Evolutionary conservation across 23 red algal genomes (phyloP).

Genomic region (Chondrus crispus): DNA sequence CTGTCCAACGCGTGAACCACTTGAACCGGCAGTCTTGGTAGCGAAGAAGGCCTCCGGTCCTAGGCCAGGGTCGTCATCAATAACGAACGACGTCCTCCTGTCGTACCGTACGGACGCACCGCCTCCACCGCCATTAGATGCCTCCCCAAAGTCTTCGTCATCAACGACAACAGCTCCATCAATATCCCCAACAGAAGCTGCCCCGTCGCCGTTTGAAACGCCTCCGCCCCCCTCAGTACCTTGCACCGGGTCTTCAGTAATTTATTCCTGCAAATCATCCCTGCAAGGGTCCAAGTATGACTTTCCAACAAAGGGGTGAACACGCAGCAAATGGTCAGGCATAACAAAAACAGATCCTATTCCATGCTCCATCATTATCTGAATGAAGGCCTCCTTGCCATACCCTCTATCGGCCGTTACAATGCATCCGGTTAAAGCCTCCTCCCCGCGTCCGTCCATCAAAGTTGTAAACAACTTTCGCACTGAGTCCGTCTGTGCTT

Average conservation of each 20-base stretch:
- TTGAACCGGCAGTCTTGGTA: too few species aligned
- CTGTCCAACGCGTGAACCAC: too few species aligned
- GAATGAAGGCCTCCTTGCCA: background rate
- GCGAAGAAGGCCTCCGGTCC: too few species aligned
- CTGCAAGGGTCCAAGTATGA: slow-evolving; percentile 2
- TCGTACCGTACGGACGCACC: too few species aligned
- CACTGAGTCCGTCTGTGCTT: background rate
- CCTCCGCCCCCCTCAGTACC: too few species aligned
- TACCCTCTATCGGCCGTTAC: background rate
- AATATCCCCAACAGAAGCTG: background rate
- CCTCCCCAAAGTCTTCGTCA: background rate
- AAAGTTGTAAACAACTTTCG: background rate
- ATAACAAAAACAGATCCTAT: slow-evolving; percentile 9
- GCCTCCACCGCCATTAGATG: background rate
- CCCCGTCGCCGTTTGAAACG: too few species aligned
- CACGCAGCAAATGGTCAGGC: slow-evolving; percentile 12
- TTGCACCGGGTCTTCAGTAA: background rate
- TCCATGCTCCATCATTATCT: background rate
- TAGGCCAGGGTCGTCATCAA: too few species aligned
- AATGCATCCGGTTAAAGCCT: background rate
- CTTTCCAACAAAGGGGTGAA: background rate
- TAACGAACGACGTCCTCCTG: too few species aligned
- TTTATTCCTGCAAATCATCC: background rate
- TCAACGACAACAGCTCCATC: background rate
- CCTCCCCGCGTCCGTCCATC: background rate